Percentiles rank a stretch among this genome's conserved stretches.
These are phyloP conservation scores for Periconia sp. DNA, from an alignment of 2,329 filamentous ascomycete species.

Conservation along the genomic window DNA sequence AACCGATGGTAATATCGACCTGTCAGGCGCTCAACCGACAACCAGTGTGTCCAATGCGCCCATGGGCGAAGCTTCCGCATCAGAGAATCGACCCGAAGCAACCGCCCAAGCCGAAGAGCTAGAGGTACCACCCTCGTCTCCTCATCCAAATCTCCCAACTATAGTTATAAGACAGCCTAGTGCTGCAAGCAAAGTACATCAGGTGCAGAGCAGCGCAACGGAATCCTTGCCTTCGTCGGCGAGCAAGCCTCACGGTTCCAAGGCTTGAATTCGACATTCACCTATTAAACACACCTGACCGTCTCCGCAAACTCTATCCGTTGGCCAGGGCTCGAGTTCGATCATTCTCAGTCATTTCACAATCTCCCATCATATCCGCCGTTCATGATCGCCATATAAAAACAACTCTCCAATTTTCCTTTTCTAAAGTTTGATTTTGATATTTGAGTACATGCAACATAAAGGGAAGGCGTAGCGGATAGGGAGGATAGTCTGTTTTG, in stretches of 20 bases:
- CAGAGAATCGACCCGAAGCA: background rate
- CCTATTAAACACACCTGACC: background rate
- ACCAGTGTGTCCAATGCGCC: background rate
- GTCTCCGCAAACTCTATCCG: background rate
- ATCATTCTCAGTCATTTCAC: background rate
- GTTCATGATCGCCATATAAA: background rate
- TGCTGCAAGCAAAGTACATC: background rate
- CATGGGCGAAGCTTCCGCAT: too few relatives aligned
- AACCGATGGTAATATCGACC: background rate
- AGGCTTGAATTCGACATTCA: background rate
- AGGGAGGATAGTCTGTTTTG: too few relatives aligned
- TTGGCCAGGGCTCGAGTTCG: background rate
- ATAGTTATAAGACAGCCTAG: background rate
- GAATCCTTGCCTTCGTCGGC: background rate
- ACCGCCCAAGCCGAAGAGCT: background rate
- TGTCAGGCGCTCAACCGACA: background rate
- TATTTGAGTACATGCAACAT: too few relatives aligned
- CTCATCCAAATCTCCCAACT: background rate
- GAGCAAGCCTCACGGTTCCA: background rate
- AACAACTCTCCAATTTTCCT: background rate
- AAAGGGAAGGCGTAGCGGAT: too few relatives aligned
- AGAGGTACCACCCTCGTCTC: background rate
- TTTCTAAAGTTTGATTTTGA: too few relatives aligned
- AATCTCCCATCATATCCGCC: background rate
- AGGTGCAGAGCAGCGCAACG: background rate